Base-by-base conservation (phyloP, 179 eudicot species). In the Drosera spatulata region DNA sequence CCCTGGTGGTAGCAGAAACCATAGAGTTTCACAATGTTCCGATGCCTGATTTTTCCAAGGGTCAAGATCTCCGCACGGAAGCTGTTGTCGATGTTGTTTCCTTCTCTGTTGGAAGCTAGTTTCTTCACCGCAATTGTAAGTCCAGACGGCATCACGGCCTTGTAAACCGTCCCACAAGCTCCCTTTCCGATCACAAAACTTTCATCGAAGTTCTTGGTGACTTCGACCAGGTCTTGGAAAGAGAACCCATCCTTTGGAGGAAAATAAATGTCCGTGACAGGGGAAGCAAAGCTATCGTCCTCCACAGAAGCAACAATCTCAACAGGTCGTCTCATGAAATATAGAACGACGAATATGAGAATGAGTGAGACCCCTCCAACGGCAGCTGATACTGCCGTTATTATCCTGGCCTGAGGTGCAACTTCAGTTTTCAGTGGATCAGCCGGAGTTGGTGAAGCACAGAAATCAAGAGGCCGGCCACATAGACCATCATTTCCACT, bases 81-180 rank as follows among this genome's bases (percentile, higher is more conserved):
- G 33, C 33, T 22, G 33, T 22, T 22, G 33, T 22, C 33, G 33
- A 22, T 22, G 33, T 22, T 22, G 33, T 22, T 22, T 22, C 33
- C 33, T 22, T 22, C 33, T 22, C 33, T 22, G 33, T 22, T 22
- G 33, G 33, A 22, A 22, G 33, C 33, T 22, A 22, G 33, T 22
- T 22, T 22, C 33, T 22, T 68, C 85, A 91, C 94, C 0, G 97
- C 97, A 53, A 91, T 74, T 11, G 64, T 77, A 65, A 72, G 76
- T 47, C 90, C 87, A 3, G 94, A 77, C 12, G 50, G 67, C 91
- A 91, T 77, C 33, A 80, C 84, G 4, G 97, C 97, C 82, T 82
- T 91, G 63, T 85, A 91, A 56, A 91, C 96, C 2, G 82, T 85
- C 45, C 97, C 97, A 56, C 83, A 88, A 55, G 87, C 97, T 42